Percentiles rank a stretch among this genome's conserved stretches.
phyloP scores from a whole-genome alignment of 306 rosid genomes.

The Prunus salicina region DNA sequence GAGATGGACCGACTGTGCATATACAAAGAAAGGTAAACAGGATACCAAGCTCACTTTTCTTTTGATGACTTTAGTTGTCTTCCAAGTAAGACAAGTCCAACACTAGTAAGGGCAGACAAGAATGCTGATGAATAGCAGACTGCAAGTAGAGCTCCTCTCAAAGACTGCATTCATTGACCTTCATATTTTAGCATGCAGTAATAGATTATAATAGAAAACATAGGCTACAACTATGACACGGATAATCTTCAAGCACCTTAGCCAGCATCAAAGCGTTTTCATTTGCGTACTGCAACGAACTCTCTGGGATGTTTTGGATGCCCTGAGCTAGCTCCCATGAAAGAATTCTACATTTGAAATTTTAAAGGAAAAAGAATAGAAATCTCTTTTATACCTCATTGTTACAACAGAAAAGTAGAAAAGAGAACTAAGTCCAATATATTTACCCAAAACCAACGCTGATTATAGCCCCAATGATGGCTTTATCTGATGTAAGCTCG shows the following conservation, averaged over 20 bases:
- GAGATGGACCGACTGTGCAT: background rate
- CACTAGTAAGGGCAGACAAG: slow-evolving; percentile 57
- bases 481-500: slow-evolving; percentile 73
- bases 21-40: background rate
- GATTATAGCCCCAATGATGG: slow-evolving; percentile 68
- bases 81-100: slow-evolving; percentile 77
- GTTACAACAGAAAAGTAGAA: background rate
- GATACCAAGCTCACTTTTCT: slow-evolving; percentile 35
- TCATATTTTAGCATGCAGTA: slow-evolving; percentile 7
- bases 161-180: slow-evolving; percentile 49
- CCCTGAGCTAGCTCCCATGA: slow-evolving; percentile 87
- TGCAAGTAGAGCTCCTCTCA: slow-evolving; percentile 74
- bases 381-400: slow-evolving; percentile 9
- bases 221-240: background rate
- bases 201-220: background rate
- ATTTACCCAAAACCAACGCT: slow-evolving; percentile 64
- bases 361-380: slow-evolving; percentile 3
- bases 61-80: slow-evolving; percentile 67
- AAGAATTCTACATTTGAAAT: slow-evolving; percentile 54
- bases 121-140: slow-evolving; percentile 57
- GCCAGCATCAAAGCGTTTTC: slow-evolving; percentile 81
- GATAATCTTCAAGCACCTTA: slow-evolving; percentile 55
- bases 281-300: slow-evolving; percentile 77
- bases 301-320: slow-evolving; percentile 67
- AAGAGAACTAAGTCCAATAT: slow-evolving; percentile 4